Conservation (phyloP, 2,329 filamentous ascomycete species). For the Fusarium duplospermum region DNA sequence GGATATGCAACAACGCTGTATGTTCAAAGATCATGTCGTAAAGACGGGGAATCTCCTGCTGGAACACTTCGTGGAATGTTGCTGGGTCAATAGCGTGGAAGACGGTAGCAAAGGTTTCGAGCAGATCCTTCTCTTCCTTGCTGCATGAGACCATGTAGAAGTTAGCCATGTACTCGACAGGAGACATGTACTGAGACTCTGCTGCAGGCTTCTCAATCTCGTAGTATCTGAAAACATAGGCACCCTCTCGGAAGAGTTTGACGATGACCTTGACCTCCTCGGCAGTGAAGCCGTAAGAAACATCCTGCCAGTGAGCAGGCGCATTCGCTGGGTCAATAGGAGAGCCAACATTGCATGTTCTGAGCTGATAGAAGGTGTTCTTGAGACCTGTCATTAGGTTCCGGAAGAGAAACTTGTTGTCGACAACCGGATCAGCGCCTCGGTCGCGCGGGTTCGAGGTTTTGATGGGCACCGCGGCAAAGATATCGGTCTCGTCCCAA, state of each 20-base stretch:
- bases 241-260: constrained; percentile 96
- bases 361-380: constrained; percentile 94
- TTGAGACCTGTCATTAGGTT: constrained; percentile 96
- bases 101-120: constrained; percentile 97
- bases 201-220: constrained; percentile 82
- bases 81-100: constrained; percentile 99
- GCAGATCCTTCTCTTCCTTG: constrained; percentile 95
- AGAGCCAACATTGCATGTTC: constrained; percentile 83
- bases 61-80: constrained; percentile 98
- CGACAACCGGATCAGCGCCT: constrained; percentile 88
- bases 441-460: constrained; percentile 91
- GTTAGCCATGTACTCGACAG: constrained; percentile 92
- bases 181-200: constrained; percentile 81
- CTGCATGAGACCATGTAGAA: constrained; percentile 94
- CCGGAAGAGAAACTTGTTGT: constrained; percentile 98
- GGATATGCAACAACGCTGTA: constrained; percentile 90
- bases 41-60: constrained; percentile 94
- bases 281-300: constrained; percentile 95
- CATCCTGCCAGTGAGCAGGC: constrained; percentile 92
- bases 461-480: constrained; percentile 95
- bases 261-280: constrained; percentile 97
- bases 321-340: constrained; percentile 81
- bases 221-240: constrained; percentile 97
- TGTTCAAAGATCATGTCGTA: constrained; percentile 99
- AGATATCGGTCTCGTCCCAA: constrained; percentile 99